Evolutionary conservation across 352 stramenopile species (phyloP), one percentile per base, ranked within the genome.

Genomic region (Thalassiosira hispida): DNA sequence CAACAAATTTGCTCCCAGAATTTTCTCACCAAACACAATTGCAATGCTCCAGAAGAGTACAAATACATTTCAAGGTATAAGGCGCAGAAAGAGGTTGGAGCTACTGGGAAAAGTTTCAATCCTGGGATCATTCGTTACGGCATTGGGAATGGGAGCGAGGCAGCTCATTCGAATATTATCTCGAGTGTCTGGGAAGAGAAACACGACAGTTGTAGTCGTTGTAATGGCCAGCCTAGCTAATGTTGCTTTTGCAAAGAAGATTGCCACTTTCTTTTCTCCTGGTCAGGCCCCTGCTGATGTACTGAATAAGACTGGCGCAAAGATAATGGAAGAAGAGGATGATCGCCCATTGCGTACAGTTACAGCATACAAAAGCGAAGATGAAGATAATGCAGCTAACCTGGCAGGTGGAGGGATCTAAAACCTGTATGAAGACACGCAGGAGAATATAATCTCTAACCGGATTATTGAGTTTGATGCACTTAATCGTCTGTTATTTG

Each of bases 11-110:
- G 64, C 88, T 11, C 92, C 92, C 7, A 79, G 63, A 22, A 40
- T 96, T 1, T 96, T 96, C 81, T 77, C 63, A 8, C 88, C 86
- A 0, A 96, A 95, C 73, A 93, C 87, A 20, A 94, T 96, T 78
- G 73, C 84, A 35, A 93, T 94, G 83, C 75, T 96, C 20, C 93
- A 96, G 83, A 84, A 80, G 33, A 83, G 90, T 31, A 84, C 85
- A 16, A 85, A 87, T 59, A 87, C 86, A 38, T 96, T 95, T 73
- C 44, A 74, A 27, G 59, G 79, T 38, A 81, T 94, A 27, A 67
- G 79, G 23, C 18, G 47, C 38, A 66, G 85, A 25, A 96, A 96
- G 77, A 62, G 83, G 60, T 57, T 90, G n/a, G 92, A 96, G 73
- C 81, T 91, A 55, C 51, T 90, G 7, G 62, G 74, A 16, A 90